Evolutionary conservation across 164 flowering plant species (phyloP).

Genomic region (Piper betle): DNA sequence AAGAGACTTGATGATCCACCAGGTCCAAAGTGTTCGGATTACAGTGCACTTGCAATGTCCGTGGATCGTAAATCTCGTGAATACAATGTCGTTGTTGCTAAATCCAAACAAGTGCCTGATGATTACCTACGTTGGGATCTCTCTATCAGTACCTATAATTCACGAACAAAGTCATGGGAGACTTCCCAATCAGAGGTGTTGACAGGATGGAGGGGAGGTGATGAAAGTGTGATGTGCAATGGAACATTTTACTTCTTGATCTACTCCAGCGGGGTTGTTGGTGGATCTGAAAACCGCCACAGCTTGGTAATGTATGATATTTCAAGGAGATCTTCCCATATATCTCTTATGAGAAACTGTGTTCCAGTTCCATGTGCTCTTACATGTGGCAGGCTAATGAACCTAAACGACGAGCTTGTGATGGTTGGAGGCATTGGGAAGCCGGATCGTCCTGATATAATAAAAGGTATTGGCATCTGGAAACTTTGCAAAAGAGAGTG

Average conservation of each 20-base stretch:
- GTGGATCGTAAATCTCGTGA: conserved; percentile 29
- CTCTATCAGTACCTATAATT: conserved; percentile 57
- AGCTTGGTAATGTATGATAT: conserved; percentile 56
- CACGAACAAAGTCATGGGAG: conserved; percentile 52
- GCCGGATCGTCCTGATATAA: conserved; percentile 64
- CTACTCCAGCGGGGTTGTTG: conserved; percentile 54
- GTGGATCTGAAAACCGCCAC: conserved; percentile 47
- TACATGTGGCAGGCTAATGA: conserved; percentile 88
- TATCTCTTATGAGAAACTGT: conserved; percentile 38
- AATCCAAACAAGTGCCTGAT: conserved; percentile 74
- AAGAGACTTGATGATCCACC: conserved; percentile 49
- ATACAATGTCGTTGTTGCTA: conserved; percentile 53
- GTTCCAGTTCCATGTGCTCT: conserved; percentile 75
- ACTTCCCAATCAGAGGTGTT: conserved; percentile 52
- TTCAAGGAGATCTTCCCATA: conserved; percentile 31
- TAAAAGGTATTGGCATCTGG: conserved; percentile 94
- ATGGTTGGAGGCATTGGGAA: conserved; percentile 96
- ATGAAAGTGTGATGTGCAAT: conserved; percentile 75
- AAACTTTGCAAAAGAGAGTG: conserved; percentile 56
- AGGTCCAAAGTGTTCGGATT: conserved; percentile 53
- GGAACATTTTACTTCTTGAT: conserved; percentile 64
- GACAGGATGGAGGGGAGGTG: conserved; percentile 91
- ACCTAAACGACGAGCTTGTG: conserved; percentile 64
- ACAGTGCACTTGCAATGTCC: conserved; percentile 66
- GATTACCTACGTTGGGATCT: conserved; percentile 77